Evolutionary conservation across 768 basidiomycete genomes (phyloP).

Genomic region (Lanmaoa rubissima): DNA sequence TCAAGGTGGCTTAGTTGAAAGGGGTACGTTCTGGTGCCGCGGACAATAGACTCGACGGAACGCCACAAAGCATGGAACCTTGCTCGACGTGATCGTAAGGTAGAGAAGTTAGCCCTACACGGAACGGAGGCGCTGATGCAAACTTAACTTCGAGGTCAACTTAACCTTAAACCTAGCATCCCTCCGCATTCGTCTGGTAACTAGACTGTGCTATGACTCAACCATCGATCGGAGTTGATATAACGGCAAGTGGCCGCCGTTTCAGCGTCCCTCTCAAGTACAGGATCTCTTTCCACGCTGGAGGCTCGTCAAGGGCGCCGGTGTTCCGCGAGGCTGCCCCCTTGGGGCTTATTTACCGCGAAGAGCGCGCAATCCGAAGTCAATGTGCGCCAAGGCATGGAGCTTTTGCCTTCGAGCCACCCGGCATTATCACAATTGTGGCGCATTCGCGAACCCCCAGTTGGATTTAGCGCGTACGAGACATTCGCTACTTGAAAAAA

Average conservation of each 20-base stretch:
- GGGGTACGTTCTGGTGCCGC: conserved; percentile 2
- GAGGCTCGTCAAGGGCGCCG: background rate
- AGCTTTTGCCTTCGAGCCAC: background rate
- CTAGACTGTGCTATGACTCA: background rate
- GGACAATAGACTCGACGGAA: conserved; percentile 7
- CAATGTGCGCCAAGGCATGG: background rate
- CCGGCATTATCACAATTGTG: background rate
- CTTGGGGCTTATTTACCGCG: no score
- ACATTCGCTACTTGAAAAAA: background rate
- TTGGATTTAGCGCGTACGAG: background rate
- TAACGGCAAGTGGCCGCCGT: background rate
- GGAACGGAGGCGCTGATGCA: background rate
- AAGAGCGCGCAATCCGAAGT: background rate
- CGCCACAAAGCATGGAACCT: conserved; percentile 5
- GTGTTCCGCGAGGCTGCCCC: background rate
- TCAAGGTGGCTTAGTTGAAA: conserved; percentile 6
- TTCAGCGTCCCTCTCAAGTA: background rate
- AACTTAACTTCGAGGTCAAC: background rate
- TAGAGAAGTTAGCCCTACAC: background rate
- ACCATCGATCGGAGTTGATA: background rate
- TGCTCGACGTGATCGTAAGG: background rate
- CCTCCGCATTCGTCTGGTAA: background rate
- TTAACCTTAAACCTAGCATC: conserved; percentile 3
- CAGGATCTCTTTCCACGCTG: background rate
- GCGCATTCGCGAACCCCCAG: background rate